Evolutionary conservation across 1,139 yeast species (phyloP), one percentile per base, ranked within the genome.

Genomic region (Hemisphaericaspora subhashii): DNA sequence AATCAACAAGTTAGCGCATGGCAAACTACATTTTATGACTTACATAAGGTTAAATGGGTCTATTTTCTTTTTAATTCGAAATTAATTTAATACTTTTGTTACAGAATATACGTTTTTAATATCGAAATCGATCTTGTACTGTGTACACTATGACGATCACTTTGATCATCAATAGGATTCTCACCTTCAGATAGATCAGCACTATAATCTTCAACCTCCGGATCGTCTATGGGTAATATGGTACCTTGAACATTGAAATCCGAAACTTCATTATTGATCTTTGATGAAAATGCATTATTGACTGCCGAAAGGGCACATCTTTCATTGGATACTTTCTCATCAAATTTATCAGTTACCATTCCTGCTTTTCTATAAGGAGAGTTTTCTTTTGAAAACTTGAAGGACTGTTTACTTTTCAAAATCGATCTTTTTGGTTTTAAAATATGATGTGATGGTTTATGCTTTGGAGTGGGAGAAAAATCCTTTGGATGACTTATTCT

Each of bases 361-460:
- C 31, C 32, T 11, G 42, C 45, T 31, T 28, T 33, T 33, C 32
- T 32, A 27, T 35, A 42, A 2, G 45, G 45, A 4, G 45, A 42
- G 18, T 42, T 42, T 25, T 42, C 45, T 24, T 36, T 33, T 20
- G 33, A n/a, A 32, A 39, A 39, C 14, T 13, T 20, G 26, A 26
- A 17, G 18, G 30, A 20, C 18, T 34, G n/a, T 20, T 30, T 38
- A 3, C 51, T 48, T 51, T 72, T 72, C 42, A 72, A 54, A 15
- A 72, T 72, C 7, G 73, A 66, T 29, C 62, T 55, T 48, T 68
- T 68, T 0, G 77, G 77, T 46, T 69, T 64, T 28, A 72, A 53
- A 1, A 57, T 61, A 36, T 66, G 67, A 48, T 72, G 77, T 12
- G 72, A 66, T 2, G 77, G 77, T 39, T 62, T 60, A 42, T 68